phyloP scores from a whole-genome alignment of 2,329 filamentous ascomycete species.

The Thelonectria olida region DNA sequence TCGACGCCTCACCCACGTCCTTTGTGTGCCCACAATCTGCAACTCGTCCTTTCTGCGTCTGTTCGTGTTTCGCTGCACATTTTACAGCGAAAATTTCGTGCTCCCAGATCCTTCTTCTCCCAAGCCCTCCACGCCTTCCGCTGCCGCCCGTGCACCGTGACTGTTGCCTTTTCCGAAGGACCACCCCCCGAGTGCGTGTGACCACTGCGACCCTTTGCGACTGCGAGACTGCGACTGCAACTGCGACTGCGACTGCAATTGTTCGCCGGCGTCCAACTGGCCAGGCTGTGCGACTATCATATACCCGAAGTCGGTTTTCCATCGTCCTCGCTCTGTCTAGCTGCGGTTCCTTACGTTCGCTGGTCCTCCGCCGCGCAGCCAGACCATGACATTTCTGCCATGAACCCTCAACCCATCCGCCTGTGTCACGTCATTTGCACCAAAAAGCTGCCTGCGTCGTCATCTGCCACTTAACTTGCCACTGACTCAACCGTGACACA shows the following conservation, averaged over 20 bases:
- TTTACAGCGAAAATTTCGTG: slow-evolving; percentile 21
- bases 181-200: slow-evolving; percentile 33
- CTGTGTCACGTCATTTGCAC: slow-evolving; percentile 10
- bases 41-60: slow-evolving; percentile 11
- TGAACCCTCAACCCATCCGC: slow-evolving; percentile 2
- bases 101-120: slow-evolving; percentile 16
- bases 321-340: slow-evolving; percentile 15
- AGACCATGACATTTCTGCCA: slow-evolving; percentile 15
- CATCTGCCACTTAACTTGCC: slow-evolving; percentile 19
- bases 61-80: slow-evolving; percentile 23
- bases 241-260: slow-evolving; percentile 26
- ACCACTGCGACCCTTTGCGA: slow-evolving; percentile 22
- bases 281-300: slow-evolving; percentile 30
- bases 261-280: slow-evolving; percentile 25
- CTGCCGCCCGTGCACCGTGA: slow-evolving; percentile 34
- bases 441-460: slow-evolving; percentile 21
- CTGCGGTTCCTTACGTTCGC: slow-evolving; percentile 7
- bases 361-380: slow-evolving; percentile 8
- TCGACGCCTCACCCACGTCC: slow-evolving; percentile 3
- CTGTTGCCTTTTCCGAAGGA: slow-evolving; percentile 32
- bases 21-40: slow-evolving; percentile 15
- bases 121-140: slow-evolving; percentile 19
- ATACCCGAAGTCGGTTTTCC: not conserved
- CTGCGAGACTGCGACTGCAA: slow-evolving; percentile 3
- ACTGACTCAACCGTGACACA: slow-evolving; percentile 35